Base-by-base conservation (phyloP, 2,329 filamentous ascomycete species). In the Aspergillus eucalypticola region DNA sequence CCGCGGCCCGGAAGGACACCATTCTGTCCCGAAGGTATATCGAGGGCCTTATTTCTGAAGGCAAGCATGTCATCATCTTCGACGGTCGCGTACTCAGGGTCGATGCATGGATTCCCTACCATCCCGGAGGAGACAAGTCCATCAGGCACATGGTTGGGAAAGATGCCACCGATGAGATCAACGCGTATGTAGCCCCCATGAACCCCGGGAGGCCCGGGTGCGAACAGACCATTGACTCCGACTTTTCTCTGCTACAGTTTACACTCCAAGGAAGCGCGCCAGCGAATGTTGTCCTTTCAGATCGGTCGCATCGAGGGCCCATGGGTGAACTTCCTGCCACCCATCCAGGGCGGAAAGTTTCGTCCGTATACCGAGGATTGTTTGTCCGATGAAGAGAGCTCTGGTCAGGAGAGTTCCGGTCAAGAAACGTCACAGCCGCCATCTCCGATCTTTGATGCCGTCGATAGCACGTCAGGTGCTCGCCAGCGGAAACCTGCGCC, bases 131-230 rank as follows among this genome's bases (percentile, higher is more conserved):
- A 67, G 88, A 94, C 69, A 95, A 92, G 78, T 86, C 94, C 57
- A 96, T 99, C 65, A 82, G 87, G 73, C 95, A 99, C 73, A 95
- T 97, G 92, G 86, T 98, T 62, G 92, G 92, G 63, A 87, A 90
- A 77, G 92, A 96, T 85, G 94, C 92, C 54, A 97, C 94, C 10
- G 93, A 97, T 75, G 95, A 98, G 78, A 88, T 98, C 63, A 91
- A 89, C 75, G 91, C 89, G 91, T 97, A 84, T 54, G 89, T 82
- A 49, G 54, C 61, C 58, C 58, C 58, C 58, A 35, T 46, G 29
- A 19, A 35, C 32, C 41, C 35, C 50, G 57, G 57, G 53, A 67
- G 58, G 7, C 29, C 49, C 32, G 46, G 27, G 5, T 21, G 41
- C 19, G 17, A 39, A 32, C 19, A 19, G 52, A 27, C 64, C 68